Conservation (phyloP, 148 eudicot species). For the Euryodendron excelsum region DNA sequence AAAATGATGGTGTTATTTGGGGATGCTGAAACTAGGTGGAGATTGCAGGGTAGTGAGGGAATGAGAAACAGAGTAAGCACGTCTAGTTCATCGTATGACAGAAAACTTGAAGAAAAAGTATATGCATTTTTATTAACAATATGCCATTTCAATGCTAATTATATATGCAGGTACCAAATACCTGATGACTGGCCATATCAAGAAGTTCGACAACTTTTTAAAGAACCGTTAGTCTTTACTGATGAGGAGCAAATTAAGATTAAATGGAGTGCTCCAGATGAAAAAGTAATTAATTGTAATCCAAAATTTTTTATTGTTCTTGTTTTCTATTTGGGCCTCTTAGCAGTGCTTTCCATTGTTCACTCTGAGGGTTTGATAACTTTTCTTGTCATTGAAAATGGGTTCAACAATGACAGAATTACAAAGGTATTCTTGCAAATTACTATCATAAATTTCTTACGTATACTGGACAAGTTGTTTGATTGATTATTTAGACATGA, state of each 20-base stretch:
- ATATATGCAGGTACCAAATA: slow-evolving; percentile 62
- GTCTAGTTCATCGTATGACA: too few relatives aligned
- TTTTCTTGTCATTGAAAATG: slow-evolving; percentile 90
- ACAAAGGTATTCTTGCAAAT: slow-evolving; percentile 48
- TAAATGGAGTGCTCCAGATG: slow-evolving; percentile 91
- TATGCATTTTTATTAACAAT: too few relatives aligned
- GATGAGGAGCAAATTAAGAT: slow-evolving; percentile 73
- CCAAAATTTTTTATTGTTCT: not conserved
- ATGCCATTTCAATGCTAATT: not conserved
- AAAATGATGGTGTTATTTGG: too few relatives aligned
- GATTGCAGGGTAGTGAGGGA: too few relatives aligned
- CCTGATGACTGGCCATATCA: slow-evolving; percentile 96
- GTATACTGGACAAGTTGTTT: not conserved
- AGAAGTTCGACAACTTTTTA: slow-evolving; percentile 83
- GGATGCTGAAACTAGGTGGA: too few relatives aligned
- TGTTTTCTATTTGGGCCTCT: not conserved
- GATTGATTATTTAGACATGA: not conserved
- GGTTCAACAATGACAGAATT: slow-evolving; percentile 86
- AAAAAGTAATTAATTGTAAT: slow-evolving; percentile 54
- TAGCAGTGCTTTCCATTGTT: slow-evolving; percentile 15
- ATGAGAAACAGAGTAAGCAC: too few relatives aligned
- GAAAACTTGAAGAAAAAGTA: too few relatives aligned
- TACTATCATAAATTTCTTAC: slow-evolving; percentile 1
- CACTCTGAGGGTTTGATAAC: slow-evolving; percentile 67
- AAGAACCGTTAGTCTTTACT: slow-evolving; percentile 70